Evolutionary conservation across 1,284 basidiomycete genomes (phyloP), one percentile per base, ranked within the genome.

Genomic region (Neolentinus lepideus): DNA sequence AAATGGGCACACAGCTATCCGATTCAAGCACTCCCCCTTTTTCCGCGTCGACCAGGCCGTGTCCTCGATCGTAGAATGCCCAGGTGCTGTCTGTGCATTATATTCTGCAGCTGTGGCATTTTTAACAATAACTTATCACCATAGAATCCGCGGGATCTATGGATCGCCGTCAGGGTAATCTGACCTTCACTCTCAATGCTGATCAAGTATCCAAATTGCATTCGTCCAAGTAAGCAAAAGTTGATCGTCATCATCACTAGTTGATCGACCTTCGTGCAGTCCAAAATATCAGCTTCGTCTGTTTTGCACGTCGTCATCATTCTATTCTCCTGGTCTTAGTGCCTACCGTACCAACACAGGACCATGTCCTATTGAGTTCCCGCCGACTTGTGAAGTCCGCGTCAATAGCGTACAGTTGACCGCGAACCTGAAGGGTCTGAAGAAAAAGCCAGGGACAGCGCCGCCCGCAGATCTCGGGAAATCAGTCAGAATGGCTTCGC

Each of bases 381-480:
- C 94, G 12, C 80, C 84, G 4, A 92, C 90, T 21, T 95, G 92
- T 64, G 95, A 98, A 79, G 85, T 95, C 53, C 84, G 88, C 62
- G 82, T 97, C 36, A 96, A 98, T 67, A 78, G 76, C 56, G 75
- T 77, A 2, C 74, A 79, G 51, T 71, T 96, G 29, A 75, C 75
- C 11, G 92, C 90, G 53, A 95, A 90, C 68, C 73, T 94, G 61
- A 92, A 94, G 66, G 95, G 95, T 1, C 73, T 98, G 63, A 95
- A 97, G 77, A 97, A 97, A 71, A 96, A 94, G 66, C 88, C 94
- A n/a, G 94, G 94, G 0, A 97, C 92, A 53, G 92, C 94, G 1
- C 93, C 94, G 19, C 94, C 94, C 0, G 88, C 94, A 10, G 88
- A 96, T 66, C 71, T 98, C 36, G 81, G 81, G 36, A 85, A 81